Conservation (phyloP, 2,329 filamentous ascomycete species). For the Pseudohalonectria lignicola region DNA sequence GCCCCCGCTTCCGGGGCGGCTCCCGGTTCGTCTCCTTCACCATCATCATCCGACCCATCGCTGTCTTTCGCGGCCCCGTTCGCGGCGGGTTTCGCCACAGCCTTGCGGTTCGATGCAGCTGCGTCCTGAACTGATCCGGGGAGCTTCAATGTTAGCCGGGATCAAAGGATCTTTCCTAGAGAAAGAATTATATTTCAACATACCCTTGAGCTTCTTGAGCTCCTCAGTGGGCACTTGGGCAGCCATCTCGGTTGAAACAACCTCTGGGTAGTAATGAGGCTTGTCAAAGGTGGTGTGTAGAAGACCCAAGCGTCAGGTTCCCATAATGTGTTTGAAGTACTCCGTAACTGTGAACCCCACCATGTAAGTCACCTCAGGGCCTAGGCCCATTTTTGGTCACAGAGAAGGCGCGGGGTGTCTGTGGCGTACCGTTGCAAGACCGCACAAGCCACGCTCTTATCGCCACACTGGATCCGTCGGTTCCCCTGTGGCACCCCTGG, state of each 20-base stretch:
- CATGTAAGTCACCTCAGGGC: too few relatives aligned
- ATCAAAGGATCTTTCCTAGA: too few relatives aligned
- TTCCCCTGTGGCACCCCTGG: neutral
- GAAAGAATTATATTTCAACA: conserved; percentile 4
- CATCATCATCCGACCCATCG: conserved; percentile 43
- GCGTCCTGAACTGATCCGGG: conserved; percentile 29
- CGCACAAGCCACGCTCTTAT: too few relatives aligned
- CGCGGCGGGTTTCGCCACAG: conserved; percentile 22
- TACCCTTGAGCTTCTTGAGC: conserved; percentile 29
- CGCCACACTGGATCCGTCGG: neutral
- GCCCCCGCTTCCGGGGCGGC: conserved; percentile 27
- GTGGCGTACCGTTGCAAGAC: too few relatives aligned
- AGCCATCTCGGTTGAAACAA: conserved; percentile 19
- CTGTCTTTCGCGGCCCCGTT: conserved; percentile 28
- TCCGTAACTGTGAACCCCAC: too few relatives aligned
- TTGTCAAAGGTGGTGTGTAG: too few relatives aligned
- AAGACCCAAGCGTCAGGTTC: neutral
- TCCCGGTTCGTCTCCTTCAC: conserved; percentile 25
- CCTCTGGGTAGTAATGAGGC: too few relatives aligned
- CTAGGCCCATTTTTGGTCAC: neutral
- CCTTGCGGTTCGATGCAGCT: conserved; percentile 25
- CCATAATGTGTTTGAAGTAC: too few relatives aligned
- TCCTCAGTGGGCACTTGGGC: conserved; percentile 26
- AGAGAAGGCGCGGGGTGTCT: neutral
- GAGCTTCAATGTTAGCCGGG: too few relatives aligned